These are phyloP conservation scores for Leishmania amazonensis DNA, from an alignment of 208 protist species.

Conservation along the genomic window DNA sequence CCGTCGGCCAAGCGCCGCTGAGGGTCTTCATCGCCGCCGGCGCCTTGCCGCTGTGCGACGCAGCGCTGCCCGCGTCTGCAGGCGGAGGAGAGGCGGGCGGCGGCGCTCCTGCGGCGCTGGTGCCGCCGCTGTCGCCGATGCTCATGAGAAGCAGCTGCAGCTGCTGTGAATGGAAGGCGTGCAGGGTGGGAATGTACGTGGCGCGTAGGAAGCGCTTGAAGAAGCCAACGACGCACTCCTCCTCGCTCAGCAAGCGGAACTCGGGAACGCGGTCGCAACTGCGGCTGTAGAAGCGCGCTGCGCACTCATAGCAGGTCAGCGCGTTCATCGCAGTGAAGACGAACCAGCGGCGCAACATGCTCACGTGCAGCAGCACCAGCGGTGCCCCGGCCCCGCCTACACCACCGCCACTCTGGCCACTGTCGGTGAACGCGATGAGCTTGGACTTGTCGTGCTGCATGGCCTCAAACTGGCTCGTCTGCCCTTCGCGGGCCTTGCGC, in stretches of 20 bases:
- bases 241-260: slow-evolving; percentile 33
- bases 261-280: slow-evolving; percentile 61
- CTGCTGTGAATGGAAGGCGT: slow-evolving; percentile 74
- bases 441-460: slow-evolving; percentile 49
- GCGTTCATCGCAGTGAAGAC: slow-evolving; percentile 88
- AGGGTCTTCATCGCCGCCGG: slow-evolving; percentile 17
- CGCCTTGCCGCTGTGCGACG: background rate
- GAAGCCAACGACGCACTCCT: slow-evolving; percentile 69
- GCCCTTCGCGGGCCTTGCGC: slow-evolving; percentile 42
- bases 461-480: slow-evolving; percentile 45
- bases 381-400: slow-evolving; percentile 18
- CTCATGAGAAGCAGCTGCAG: slow-evolving; percentile 63
- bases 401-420: slow-evolving; percentile 24
- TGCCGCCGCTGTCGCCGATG: slow-evolving; percentile 24
- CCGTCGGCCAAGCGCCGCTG: slow-evolving; percentile 60
- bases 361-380: slow-evolving; percentile 57
- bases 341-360: slow-evolving; percentile 76
- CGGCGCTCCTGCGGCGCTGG: slow-evolving; percentile 1
- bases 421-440: slow-evolving; percentile 35
- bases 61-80: background rate
- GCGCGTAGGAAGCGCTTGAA: slow-evolving; percentile 66
- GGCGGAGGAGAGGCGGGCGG: background rate
- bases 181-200: slow-evolving; percentile 70
- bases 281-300: slow-evolving; percentile 59
- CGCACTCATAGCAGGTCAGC: slow-evolving; percentile 82